Percentiles rank a stretch among this genome's conserved stretches.
Evolutionary conservation across 495 filamentous ascomycete species (phyloP).

Genomic region (Oidiodendron maius): DNA sequence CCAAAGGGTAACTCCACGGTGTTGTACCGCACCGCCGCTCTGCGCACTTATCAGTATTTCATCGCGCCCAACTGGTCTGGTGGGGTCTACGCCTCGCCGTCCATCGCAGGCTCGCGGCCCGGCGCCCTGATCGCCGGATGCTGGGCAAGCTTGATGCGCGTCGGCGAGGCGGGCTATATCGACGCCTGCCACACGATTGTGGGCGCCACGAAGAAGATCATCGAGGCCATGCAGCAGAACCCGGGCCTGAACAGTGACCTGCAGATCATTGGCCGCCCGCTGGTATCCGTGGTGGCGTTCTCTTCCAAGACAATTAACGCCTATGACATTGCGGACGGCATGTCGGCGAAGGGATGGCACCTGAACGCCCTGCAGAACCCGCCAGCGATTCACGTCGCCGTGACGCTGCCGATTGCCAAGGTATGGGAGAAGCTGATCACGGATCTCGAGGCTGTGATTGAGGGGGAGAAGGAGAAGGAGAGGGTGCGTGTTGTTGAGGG

Average conservation of each 20-base stretch:
- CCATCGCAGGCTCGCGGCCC: slow-evolving; percentile 83
- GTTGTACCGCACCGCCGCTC: slow-evolving; percentile 76
- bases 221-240: slow-evolving; percentile 60
- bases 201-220: slow-evolving; percentile 77
- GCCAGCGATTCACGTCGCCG: slow-evolving; percentile 87
- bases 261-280: slow-evolving; percentile 73
- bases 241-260: slow-evolving; percentile 64
- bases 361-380: slow-evolving; percentile 87
- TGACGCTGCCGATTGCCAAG: slow-evolving; percentile 78
- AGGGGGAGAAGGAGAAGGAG: slow-evolving; percentile 67
- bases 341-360: slow-evolving; percentile 85
- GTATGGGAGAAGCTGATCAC: slow-evolving; percentile 70
- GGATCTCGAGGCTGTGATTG: slow-evolving; percentile 74
- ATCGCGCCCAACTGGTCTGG: slow-evolving; percentile 92
- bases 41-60: slow-evolving; percentile 91
- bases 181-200: slow-evolving; percentile 81
- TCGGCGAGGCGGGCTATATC: slow-evolving; percentile 88
- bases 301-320: slow-evolving; percentile 69
- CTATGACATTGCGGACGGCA: slow-evolving; percentile 82
- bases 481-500: slow-evolving; percentile 61
- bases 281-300: slow-evolving; percentile 89
- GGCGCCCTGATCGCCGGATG: slow-evolving; percentile 91
- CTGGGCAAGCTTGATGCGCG: slow-evolving; percentile 84
- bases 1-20: slow-evolving; percentile 93
- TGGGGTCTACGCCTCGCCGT: slow-evolving; percentile 90